Base-by-base conservation (phyloP, 148 eudicot genomes). In the Chenopodium suecicum region DNA sequence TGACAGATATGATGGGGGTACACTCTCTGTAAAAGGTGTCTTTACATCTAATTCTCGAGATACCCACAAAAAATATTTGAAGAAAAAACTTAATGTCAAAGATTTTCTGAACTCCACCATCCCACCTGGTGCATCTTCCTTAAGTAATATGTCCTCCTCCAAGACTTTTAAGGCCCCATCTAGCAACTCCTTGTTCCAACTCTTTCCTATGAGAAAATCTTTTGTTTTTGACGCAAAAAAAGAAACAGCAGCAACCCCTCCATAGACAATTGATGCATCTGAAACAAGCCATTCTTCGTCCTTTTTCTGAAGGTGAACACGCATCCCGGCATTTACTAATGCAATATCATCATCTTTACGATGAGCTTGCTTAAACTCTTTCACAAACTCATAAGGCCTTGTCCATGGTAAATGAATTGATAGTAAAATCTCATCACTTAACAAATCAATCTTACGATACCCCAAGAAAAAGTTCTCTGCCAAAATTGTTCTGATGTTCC, bases 301-400 rank as follows among this genome's bases (percentile, higher is more conserved):
- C 82, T 80, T 91, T 74, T 90, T 89, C 83, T 89, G 91, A 65
- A 97, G 91, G 54, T 74, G 85, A 78, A 92, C 98, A 78, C 98
- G 94, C 94, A 97, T 92, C 77, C 97, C 99, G 80, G 97, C 93
- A 90, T 97, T 97, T 76, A 97, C 99, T 56, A 97, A 86, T 65
- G 99, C 99, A 81, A 97, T 94, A 83, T 97, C 99, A 88, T 97
- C 99, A 66, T 97, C 99, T 85, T 97, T 90, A 74, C 99, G 91
- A 83, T 97, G 99, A 81, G 99, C 95, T 87, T 97, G 99, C 88
- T 97, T 97, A 79, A 94, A 94, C 78, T 94, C 99, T 82, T 91
- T 94, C 75, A 97, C 99, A 77, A 86, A 90, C 83, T 97, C 99
- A 79, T 80, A 91, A 25, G 86, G 87, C 58, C 84, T 84, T 71